Evolutionary conservation across 176 grass and related monocot genomes (phyloP).

Genomic region (Eremochloa ophiuroides): DNA sequence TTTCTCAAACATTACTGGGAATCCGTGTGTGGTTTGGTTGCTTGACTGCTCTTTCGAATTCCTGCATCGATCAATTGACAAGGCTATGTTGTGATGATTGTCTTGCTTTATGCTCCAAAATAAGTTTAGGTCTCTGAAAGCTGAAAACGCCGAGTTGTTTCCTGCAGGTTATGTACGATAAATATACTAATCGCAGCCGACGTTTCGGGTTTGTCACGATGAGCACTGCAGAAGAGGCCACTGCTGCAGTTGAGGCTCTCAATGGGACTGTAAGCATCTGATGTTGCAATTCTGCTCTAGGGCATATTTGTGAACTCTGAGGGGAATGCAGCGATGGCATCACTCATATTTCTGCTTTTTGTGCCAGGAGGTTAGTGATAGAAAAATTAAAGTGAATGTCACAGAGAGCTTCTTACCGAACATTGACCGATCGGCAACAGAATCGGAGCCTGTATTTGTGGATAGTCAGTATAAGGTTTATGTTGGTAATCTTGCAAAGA

Average conservation of each 20-base stretch:
- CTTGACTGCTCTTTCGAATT: background rate
- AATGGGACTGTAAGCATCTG: slow-evolving; percentile 62
- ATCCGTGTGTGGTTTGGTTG: background rate
- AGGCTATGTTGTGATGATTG: background rate
- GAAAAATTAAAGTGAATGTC: slow-evolving; percentile 91
- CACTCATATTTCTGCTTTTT: slow-evolving; percentile 1
- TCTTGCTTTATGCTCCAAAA: background rate
- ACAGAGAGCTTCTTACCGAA: slow-evolving; percentile 73
- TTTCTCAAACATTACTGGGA: background rate
- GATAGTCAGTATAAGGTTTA: slow-evolving; percentile 97
- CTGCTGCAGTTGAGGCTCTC: slow-evolving; percentile 58
- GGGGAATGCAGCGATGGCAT: background rate
- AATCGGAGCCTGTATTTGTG: slow-evolving; percentile 67
- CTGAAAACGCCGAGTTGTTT: background rate
- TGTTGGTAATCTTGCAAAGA: slow-evolving; percentile 87
- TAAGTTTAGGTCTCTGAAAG: background rate
- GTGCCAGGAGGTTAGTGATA: slow-evolving; percentile 69
- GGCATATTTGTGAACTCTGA: background rate
- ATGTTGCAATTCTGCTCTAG: background rate
- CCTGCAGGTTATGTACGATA: slow-evolving; percentile 96
- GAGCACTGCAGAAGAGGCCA: slow-evolving; percentile 56
- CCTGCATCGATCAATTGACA: background rate
- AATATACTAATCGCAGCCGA: slow-evolving; percentile 82
- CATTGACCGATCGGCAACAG: slow-evolving; percentile 49
- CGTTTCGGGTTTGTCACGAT: slow-evolving; percentile 96